A percentile compares a stretch with the other conserved stretches of the same genome.
These are phyloP conservation scores for Pseudocercospora macadamiae DNA, from an alignment of 2,329 filamentous ascomycete species.

Conservation along the genomic window DNA sequence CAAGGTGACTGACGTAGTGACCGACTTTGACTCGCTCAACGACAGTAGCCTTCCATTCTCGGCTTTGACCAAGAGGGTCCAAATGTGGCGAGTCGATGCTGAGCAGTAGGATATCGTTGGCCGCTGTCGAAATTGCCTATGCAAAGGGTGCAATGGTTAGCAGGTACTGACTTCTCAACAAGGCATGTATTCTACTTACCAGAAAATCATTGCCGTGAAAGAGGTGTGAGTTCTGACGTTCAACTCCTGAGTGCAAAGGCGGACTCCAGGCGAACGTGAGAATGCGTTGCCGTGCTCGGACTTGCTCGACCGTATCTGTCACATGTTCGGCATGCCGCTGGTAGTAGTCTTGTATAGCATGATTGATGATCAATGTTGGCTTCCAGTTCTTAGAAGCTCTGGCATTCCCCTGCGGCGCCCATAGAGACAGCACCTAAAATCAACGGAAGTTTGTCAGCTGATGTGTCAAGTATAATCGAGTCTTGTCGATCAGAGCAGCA, in stretches of 20 bases:
- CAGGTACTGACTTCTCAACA: too few relatives aligned
- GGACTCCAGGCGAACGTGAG: conserved; percentile 47
- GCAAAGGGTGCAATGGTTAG: too few relatives aligned
- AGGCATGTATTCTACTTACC: too few relatives aligned
- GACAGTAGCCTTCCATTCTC: conserved; percentile 24
- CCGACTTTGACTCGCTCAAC: conserved; percentile 7
- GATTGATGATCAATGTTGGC: conserved; percentile 58
- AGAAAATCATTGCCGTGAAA: conserved; percentile 35
- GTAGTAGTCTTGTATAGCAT: conserved; percentile 48
- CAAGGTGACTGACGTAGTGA: conserved; percentile 13
- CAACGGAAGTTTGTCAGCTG: too few relatives aligned
- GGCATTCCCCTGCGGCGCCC: conserved; percentile 52
- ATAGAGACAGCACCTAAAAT: conserved; percentile 62
- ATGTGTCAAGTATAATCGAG: too few relatives aligned
- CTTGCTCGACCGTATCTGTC: conserved; percentile 16
- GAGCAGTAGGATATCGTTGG: conserved; percentile 45
- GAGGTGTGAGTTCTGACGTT: conserved; percentile 5
- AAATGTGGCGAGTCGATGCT: conserved; percentile 43
- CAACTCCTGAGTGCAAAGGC: conserved; percentile 19
- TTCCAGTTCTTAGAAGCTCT: conserved; percentile 53
- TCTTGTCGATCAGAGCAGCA: too few relatives aligned
- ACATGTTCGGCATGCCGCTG: conserved; percentile 25
- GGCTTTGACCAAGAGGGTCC: conserved; percentile 25
- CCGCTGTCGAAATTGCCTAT: conserved; percentile 47
- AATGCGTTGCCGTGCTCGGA: conserved; percentile 42